Evolutionary conservation across 805 yeast genomes (phyloP), one percentile per base, ranked within the genome.

Genomic region (Myxozyma sirexii): DNA sequence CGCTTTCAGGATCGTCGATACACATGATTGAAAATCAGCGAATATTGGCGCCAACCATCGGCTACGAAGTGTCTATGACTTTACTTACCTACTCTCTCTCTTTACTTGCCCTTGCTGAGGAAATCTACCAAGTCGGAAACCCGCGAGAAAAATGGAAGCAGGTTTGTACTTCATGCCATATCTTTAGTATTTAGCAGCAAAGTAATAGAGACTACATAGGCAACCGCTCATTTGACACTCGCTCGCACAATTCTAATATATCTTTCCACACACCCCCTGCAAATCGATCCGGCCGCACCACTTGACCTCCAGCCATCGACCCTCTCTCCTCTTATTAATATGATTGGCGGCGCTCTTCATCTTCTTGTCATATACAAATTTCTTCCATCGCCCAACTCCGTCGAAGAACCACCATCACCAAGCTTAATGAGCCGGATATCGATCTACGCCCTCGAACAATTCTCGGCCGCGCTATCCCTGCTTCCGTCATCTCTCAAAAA

Each of bases 381-480:
- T 6, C 54, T 68, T 15, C 68, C 54, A 12, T n/a, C 59, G 1
- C 35, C 56, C 8, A 33, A 19, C 13, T 27, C 53, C 27, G 50
- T 31, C 38, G 50, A 21, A 66, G 62, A 48, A 47, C 60, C 39
- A 2, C 62, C 70, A 1, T 63, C 71, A 17, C 64, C 72, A 10
- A 58, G 64, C 6, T 62, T 73, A 27, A 67, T 72, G 57, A 51
- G 67, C 15, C 66, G 75, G n/a, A 64, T 71, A 1, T 69, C 75
- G 6, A 70, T 73, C 37, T 70, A 56, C 53, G 72, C 74, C 0
- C 60, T 64, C 24, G 75, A 73, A 21, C 68, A 70, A 61, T 71
- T 69, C 45, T 63, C 69, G 1, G 54, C 71, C 2, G 70, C 74
- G 2, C 35, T 62, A 10, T 69, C 71, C 43, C 47, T 68, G 26